These are phyloP conservation scores for Apiospora arundinis DNA, from an alignment of 2,329 filamentous ascomycete species.

Conservation along the genomic window DNA sequence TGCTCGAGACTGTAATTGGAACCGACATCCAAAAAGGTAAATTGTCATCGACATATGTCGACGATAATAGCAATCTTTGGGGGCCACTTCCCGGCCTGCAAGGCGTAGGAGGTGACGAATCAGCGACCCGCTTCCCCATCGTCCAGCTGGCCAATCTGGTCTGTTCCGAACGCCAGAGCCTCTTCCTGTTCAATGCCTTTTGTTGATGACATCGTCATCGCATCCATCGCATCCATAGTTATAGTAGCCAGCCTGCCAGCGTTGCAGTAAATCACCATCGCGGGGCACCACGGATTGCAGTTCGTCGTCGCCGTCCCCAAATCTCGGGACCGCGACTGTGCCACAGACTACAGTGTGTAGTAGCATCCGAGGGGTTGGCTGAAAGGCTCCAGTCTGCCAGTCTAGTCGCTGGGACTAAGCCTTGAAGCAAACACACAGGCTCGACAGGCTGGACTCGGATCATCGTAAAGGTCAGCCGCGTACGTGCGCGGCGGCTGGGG, in stretches of 20 bases:
- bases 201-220: constrained; percentile 18
- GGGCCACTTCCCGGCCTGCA: not conserved
- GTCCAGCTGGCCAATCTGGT: not conserved
- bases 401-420: not conserved
- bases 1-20: not conserved
- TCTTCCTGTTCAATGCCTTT: constrained; percentile 11
- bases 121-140: constrained; percentile 17
- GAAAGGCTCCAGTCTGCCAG: not conserved
- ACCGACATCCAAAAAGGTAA: not conserved
- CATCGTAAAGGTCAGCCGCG: not conserved
- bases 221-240: constrained; percentile 5
- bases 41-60: constrained; percentile 14
- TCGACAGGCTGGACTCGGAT: not conserved
- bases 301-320: constrained; percentile 1
- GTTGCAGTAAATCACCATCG: constrained; percentile 12
- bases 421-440: not conserved
- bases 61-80: not conserved
- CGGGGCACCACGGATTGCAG: not conserved
- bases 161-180: constrained; percentile 11
- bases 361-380: not conserved
- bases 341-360: constrained; percentile 1
- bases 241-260: not conserved
- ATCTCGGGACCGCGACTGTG: not conserved
- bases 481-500: constrained; percentile 7
- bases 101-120: constrained; percentile 15